Evolutionary conservation across 306 rosid species (phyloP), one percentile per base, ranked within the genome.

Genomic region (Fagus crenata): DNA sequence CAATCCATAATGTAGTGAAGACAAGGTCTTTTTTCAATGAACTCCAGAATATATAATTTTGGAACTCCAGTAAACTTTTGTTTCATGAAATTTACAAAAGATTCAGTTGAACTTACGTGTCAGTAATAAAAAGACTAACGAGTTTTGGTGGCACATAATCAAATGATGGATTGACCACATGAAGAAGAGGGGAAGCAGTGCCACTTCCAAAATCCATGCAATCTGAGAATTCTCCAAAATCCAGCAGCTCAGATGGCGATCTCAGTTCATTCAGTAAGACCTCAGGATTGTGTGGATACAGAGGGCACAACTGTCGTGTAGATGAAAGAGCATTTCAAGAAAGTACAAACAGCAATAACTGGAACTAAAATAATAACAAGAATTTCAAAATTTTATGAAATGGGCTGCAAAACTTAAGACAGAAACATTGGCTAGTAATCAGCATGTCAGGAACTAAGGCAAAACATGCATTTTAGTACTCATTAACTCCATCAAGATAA

Each of bases 231-330:
- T 95, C 97, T 80, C 99, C 99, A 77, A 95, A 92, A 86, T 95
- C 97, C 73, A 95, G 98, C 72, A 92, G 90, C 88, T 95, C 99
- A 65, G 97, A 90, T 17, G 99, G 99, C 76, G 99, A 95, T 83
- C 99, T 87, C 87, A 95, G 85, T 85, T 92, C 98, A 80, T 92
- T 95, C 79, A 95, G 75, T 61, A 90, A 84, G 61, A 90, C 91
- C 85, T 92, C 91, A 12, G 99, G 99, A 84, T 95, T 89, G 91
- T 95, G 97, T 0, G 99, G 99, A 87, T 95, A 95, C 87, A 92
- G 61, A 78, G 99, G 99, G 84, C 97, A 95, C 83, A 95, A 60
- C 99, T 95, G 90, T 76, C 76, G 83, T 72, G 54, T 71, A 75
- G 73, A 78, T 43, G 81, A 77, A 75, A 49, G 43, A 81, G 81